Base-by-base conservation (phyloP, 768 basidiomycete species). In the Trametes meyenii region DNA sequence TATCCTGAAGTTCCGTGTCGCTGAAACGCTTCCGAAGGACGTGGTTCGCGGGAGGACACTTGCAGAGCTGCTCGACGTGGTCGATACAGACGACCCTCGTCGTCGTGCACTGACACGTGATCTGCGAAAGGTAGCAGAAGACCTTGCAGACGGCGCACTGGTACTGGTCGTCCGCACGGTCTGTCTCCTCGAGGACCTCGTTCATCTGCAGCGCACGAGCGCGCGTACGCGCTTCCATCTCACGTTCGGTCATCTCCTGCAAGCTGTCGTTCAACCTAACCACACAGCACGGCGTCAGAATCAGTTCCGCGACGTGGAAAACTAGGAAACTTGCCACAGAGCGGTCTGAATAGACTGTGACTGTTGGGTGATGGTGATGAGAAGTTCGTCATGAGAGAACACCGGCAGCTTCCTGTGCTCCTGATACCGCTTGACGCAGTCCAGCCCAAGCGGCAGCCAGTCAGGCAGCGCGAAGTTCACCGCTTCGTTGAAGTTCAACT, bases 401-500 rank as follows among this genome's bases (percentile, higher is more conserved):
- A 99, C 97, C 5, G 97, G 97, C 42, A 92, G 80, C 73, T 98
- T 98, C 73, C 86, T 78, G 74, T 97, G 90, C 64, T 92, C 87
- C 68, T 92, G 87, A 73, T 99, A 98, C 44, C 92, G 85, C 70
- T 88, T 82, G 13, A 96, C 94, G 70, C 94, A 97, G 58, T 91
- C 91, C 42, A 90, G 83, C 38, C 92, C 97, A 64, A 84, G 86
- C 8, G 89, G 79, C 48, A 98, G 78, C 97, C 97, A 99, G 72
- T 98, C 94, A 24, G 95, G 93, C 26, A 97, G 79, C 12, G 97
- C 96, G 70, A 98, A 98, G 74, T 99, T 98, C 70, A 98, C 96
- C 3, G 96, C 97, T 78, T 98, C 97, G 73, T 98, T 98, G 79
- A 98, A 96, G 77, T 99, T 99, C 69, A 98, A 78, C 95, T 97